A percentile compares a stretch with the other conserved stretches of the same genome.
Evolutionary conservation across 352 stramenopile species (phyloP).

Genomic region (Peronospora belbahrii): DNA sequence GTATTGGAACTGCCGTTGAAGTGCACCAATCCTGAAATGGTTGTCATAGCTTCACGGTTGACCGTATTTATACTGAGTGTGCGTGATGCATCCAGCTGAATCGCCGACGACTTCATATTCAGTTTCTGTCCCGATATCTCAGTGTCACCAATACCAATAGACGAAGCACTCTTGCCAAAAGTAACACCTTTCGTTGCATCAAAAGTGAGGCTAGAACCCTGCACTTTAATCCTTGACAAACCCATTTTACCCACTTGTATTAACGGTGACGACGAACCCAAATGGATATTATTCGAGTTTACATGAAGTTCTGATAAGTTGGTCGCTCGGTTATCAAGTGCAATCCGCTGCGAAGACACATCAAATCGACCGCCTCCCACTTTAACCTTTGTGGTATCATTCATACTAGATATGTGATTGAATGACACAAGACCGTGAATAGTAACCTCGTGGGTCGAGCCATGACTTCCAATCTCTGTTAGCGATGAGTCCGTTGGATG

Average conservation of each 20-base stretch:
- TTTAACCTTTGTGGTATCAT: constrained; percentile 38
- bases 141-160: constrained; percentile 23
- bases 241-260: constrained; percentile 25
- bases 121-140: constrained; percentile 21
- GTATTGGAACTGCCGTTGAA: constrained; percentile 24
- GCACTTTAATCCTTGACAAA: constrained; percentile 19
- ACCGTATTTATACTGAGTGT: constrained; percentile 23
- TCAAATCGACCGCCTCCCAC: constrained; percentile 35
- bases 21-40: constrained; percentile 22
- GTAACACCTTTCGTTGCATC: constrained; percentile 22
- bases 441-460: constrained; percentile 38
- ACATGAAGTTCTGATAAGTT: constrained; percentile 32
- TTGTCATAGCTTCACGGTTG: constrained; percentile 18
- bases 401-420: constrained; percentile 32
- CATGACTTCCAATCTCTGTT: constrained; percentile 57
- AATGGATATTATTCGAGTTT: constrained; percentile 33
- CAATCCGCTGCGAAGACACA: constrained; percentile 35
- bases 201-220: constrained; percentile 15
- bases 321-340: constrained; percentile 35
- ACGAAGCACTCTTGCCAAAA: constrained; percentile 19
- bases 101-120: constrained; percentile 26
- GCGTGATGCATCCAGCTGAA: constrained; percentile 23
- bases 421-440: constrained; percentile 50
- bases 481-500: constrained; percentile 30
- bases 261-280: constrained; percentile 27